Conservation (phyloP, 1,139 yeast species). For the Candida albicans region DNA sequence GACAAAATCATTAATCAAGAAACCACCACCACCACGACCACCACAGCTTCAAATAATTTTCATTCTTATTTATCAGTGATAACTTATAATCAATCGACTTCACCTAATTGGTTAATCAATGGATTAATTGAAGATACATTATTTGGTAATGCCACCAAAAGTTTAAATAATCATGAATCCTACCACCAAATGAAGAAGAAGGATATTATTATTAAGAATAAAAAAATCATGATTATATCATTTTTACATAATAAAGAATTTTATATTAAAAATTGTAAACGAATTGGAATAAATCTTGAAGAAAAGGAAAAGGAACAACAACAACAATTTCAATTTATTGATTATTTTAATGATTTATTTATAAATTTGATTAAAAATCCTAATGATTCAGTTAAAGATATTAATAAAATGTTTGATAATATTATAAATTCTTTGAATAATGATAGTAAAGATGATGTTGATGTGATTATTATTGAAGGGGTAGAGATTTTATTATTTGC, state of each 20-base stretch:
- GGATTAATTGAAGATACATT: slow-evolving; percentile 47
- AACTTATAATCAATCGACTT: slow-evolving; percentile 60
- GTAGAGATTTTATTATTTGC: slow-evolving; percentile 53
- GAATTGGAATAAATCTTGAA: slow-evolving; percentile 42
- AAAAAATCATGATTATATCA: slow-evolving; percentile 42
- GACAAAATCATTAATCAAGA: slow-evolving; percentile 19
- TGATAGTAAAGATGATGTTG: slow-evolving; percentile 10
- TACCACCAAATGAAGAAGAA: slow-evolving; percentile 19
- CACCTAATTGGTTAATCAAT: slow-evolving; percentile 65
- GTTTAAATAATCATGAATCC: slow-evolving; percentile 36
- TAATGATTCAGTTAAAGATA: slow-evolving; percentile 14
- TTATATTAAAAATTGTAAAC: slow-evolving; percentile 41
- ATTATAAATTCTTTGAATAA: slow-evolving; percentile 3
- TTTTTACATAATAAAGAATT: slow-evolving; percentile 40
- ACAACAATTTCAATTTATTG: slow-evolving; percentile 47
- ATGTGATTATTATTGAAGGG: slow-evolving; percentile 43
- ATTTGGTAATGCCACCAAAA: slow-evolving; percentile 35
- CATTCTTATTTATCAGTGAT: slow-evolving; percentile 41
- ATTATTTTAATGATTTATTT: slow-evolving; percentile 45
- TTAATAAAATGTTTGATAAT: slow-evolving; percentile 25
- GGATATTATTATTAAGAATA: slow-evolving; percentile 11
- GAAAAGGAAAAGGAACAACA: slow-evolving; percentile 16
- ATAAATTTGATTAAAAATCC: slow-evolving; percentile 28
- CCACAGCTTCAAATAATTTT: background rate
- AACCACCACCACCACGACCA: too few relatives aligned